phyloP scores from a whole-genome alignment of 768 basidiomycete genomes.

The Panus rudis region DNA sequence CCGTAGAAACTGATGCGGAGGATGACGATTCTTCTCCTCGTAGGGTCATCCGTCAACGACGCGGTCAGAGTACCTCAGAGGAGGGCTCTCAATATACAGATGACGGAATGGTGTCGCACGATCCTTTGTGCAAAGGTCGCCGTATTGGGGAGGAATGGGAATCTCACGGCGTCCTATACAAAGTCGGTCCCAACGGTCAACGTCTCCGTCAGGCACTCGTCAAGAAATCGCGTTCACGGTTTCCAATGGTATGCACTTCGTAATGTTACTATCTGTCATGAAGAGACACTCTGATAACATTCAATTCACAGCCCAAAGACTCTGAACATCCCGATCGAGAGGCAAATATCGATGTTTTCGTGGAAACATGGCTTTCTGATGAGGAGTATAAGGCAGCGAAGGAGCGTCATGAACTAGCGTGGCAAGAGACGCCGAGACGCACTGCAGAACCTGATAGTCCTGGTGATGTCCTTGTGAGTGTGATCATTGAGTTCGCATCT shows the following conservation, averaged over 20 bases:
- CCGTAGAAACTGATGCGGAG: slow-evolving; percentile 28
- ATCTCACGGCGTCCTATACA: slow-evolving; percentile 60
- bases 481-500: too few species aligned
- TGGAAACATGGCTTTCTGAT: slow-evolving; percentile 77
- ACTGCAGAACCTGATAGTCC: slow-evolving; percentile 37
- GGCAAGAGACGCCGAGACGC: slow-evolving; percentile 56
- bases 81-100: slow-evolving; percentile 42
- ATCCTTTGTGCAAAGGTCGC: slow-evolving; percentile 47
- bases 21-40: slow-evolving; percentile 29
- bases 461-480: slow-evolving; percentile 27
- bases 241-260: slow-evolving; percentile 55
- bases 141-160: slow-evolving; percentile 75
- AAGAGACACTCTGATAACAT: background rate
- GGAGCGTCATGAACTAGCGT: slow-evolving; percentile 50
- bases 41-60: slow-evolving; percentile 40
- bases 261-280: background rate
- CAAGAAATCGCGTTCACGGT: slow-evolving; percentile 63
- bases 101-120: slow-evolving; percentile 39
- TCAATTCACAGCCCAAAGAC: slow-evolving; percentile 52
- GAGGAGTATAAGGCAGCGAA: slow-evolving; percentile 65
- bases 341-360: slow-evolving; percentile 60
- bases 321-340: slow-evolving; percentile 72
- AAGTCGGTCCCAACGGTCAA: slow-evolving; percentile 64
- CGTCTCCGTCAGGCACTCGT: slow-evolving; percentile 63
- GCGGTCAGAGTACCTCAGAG: slow-evolving; percentile 40